A percentile compares a stretch with the other conserved stretches of the same genome.
phyloP scores from a whole-genome alignment of 805 yeast species.

The Cyberlindnera bimundalis region DNA sequence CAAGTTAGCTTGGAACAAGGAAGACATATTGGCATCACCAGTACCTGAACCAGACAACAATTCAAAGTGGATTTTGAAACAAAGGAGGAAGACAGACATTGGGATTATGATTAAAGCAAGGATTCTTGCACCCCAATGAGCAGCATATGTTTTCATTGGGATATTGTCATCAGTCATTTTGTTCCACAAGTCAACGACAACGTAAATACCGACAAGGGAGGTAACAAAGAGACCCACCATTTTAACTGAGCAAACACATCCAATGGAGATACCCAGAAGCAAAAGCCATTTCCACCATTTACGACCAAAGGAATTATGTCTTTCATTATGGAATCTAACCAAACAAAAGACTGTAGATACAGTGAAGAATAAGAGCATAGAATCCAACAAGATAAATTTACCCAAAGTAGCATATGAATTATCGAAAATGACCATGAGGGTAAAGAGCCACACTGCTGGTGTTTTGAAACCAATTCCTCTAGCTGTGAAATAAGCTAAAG shows the following conservation, averaged over 20 bases:
- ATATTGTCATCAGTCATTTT: slow-evolving; percentile 67
- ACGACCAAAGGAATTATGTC: slow-evolving; percentile 52
- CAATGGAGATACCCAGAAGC: slow-evolving; percentile 80
- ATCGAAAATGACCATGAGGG: slow-evolving; percentile 79
- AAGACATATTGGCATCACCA: slow-evolving; percentile 79
- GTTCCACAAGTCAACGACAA: slow-evolving; percentile 83
- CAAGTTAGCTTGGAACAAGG: slow-evolving; percentile 77
- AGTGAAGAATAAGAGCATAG: slow-evolving; percentile 87
- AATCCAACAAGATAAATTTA: slow-evolving; percentile 86
- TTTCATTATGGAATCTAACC: slow-evolving; percentile 63
- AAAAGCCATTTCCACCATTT: slow-evolving; percentile 95
- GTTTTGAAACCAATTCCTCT: slow-evolving; percentile 69
- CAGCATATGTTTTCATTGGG: slow-evolving; percentile 44
- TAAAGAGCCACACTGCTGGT: slow-evolving; percentile 71
- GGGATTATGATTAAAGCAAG: slow-evolving; percentile 66
- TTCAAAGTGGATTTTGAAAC: slow-evolving; percentile 75
- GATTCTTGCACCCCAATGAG: slow-evolving; percentile 67
- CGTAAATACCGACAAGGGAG: slow-evolving; percentile 82
- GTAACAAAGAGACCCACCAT: slow-evolving; percentile 96
- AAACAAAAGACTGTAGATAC: slow-evolving; percentile 75
- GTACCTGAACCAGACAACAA: slow-evolving; percentile 71
- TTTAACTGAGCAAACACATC: slow-evolving; percentile 89
- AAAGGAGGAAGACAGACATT: slow-evolving; percentile 53
- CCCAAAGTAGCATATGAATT: slow-evolving; percentile 81
- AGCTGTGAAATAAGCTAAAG: slow-evolving; percentile 81